These are phyloP conservation scores for Ceratocystis diversiconidia DNA, from an alignment of 2,329 filamentous ascomycete species.

Conservation along the genomic window DNA sequence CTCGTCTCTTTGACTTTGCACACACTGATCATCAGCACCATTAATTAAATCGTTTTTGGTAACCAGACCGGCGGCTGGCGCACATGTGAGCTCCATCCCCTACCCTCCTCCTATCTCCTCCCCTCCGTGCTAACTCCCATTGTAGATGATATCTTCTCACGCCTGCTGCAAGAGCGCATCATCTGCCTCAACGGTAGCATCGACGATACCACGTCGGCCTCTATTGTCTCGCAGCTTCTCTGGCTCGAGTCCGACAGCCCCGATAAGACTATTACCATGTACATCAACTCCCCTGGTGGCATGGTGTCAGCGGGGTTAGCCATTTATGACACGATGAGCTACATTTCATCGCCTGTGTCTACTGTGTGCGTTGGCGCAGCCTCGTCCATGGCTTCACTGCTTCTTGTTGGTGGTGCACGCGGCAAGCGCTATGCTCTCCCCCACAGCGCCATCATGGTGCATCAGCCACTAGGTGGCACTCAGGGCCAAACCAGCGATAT, in stretches of 20 bases:
- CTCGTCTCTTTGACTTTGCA: background rate
- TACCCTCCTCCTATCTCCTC: background rate
- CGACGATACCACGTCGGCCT: constrained; percentile 80
- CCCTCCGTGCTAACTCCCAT: background rate
- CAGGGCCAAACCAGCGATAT: constrained; percentile 63
- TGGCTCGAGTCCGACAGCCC: constrained; percentile 97
- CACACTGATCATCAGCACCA: constrained; percentile 20
- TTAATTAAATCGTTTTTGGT: constrained; percentile 17
- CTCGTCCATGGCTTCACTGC: constrained; percentile 82
- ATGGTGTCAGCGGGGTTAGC: constrained; percentile 69
- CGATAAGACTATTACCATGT: constrained; percentile 88
- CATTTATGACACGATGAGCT: constrained; percentile 98
- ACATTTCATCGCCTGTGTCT: constrained; percentile 82
- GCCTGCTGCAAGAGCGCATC: constrained; percentile 75
- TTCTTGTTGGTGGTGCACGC: constrained; percentile 72
- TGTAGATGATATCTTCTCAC: constrained; percentile 56
- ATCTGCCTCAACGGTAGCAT: constrained; percentile 86
- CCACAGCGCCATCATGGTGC: constrained; percentile 93
- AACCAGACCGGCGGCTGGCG: constrained; percentile 60
- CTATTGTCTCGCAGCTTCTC: constrained; percentile 86
- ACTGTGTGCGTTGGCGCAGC: constrained; percentile 93
- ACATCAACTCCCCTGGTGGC: constrained; percentile 93
- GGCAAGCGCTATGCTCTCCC: constrained; percentile 80
- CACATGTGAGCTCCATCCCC: constrained; percentile 45
- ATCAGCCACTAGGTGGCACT: constrained; percentile 74